Evolutionary conservation across 768 basidiomycete genomes (phyloP).

Genomic region (Lentinula raphanica): DNA sequence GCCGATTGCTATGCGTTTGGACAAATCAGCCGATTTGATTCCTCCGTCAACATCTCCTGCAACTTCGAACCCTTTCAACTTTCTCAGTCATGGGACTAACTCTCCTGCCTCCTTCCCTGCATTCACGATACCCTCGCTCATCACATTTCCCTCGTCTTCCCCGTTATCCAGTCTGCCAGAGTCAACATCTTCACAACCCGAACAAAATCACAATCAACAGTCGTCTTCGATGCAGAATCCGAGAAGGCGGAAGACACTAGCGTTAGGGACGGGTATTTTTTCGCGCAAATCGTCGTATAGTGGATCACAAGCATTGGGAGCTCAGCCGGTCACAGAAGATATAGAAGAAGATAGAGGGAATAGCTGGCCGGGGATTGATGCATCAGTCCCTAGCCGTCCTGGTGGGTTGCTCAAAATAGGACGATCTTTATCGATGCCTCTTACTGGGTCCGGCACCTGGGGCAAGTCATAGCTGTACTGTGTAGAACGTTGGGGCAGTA

Average conservation of each 20-base stretch:
- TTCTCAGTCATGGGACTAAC: background rate
- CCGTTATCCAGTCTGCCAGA: background rate
- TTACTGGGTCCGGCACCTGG: background rate
- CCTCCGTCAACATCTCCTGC: background rate
- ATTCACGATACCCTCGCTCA: background rate
- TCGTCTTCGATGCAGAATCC: background rate
- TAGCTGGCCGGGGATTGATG: background rate
- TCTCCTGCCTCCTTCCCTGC: background rate
- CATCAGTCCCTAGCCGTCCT: background rate
- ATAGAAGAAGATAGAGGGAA: background rate
- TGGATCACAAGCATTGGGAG: background rate
- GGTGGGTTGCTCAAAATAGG: background rate
- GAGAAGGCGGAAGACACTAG: background rate
- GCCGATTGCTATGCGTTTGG: background rate
- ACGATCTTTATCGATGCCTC: background rate
- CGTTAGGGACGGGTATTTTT: background rate
- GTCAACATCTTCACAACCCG: background rate
- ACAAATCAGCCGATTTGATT: background rate
- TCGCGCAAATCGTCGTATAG: background rate
- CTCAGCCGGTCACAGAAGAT: background rate
- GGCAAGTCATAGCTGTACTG: background rate
- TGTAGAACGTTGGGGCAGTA: background rate
- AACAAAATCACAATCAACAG: background rate
- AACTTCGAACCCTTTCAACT: background rate
- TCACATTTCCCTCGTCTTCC: background rate